A percentile compares a stretch with the other conserved stretches of the same genome.
These are phyloP conservation scores for Syncephalastrum monosporum DNA, from an alignment of 371 early-diverging fungal genomes.

Conservation along the genomic window DNA sequence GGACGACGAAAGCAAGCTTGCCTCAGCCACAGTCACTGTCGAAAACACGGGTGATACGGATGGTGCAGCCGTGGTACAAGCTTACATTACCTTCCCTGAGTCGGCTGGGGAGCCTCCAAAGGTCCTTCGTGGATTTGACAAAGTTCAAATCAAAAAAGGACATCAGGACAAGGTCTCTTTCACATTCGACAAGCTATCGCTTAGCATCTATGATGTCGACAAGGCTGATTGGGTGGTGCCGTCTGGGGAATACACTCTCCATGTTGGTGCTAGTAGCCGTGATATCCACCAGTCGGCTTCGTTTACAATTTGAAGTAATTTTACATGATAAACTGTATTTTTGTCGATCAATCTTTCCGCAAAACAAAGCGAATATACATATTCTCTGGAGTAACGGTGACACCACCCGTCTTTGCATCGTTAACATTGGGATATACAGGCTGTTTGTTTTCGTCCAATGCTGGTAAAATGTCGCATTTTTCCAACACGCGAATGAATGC, in stretches of 20 bases:
- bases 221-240: slow-evolving; percentile 26
- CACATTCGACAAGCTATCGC: slow-evolving; percentile 10
- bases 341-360: too few species aligned
- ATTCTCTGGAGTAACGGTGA: slow-evolving; percentile 3
- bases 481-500: slow-evolving; percentile 5
- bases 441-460: slow-evolving; percentile 2
- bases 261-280: slow-evolving; percentile 40
- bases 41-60: slow-evolving; percentile 38
- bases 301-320: slow-evolving; percentile 1
- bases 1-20: background rate
- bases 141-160: slow-evolving; percentile 23
- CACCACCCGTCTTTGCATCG: slow-evolving; percentile 2
- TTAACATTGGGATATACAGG: slow-evolving; percentile 12
- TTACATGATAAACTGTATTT: too few species aligned
- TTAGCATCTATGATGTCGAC: slow-evolving; percentile 32
- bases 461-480: slow-evolving; percentile 7
- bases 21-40: slow-evolving; percentile 27
- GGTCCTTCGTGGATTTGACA: slow-evolving; percentile 43
- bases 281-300: slow-evolving; percentile 28
- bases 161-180: slow-evolving; percentile 4
- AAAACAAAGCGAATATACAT: too few species aligned
- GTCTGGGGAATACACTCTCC: slow-evolving; percentile 29
- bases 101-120: slow-evolving; percentile 34
- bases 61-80: slow-evolving; percentile 53
- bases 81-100: slow-evolving; percentile 43